Percentiles rank a stretch among this genome's conserved stretches.
Conservation (phyloP, 2,329 filamentous ascomycete species). For the Ceratocystis cubensis region DNA sequence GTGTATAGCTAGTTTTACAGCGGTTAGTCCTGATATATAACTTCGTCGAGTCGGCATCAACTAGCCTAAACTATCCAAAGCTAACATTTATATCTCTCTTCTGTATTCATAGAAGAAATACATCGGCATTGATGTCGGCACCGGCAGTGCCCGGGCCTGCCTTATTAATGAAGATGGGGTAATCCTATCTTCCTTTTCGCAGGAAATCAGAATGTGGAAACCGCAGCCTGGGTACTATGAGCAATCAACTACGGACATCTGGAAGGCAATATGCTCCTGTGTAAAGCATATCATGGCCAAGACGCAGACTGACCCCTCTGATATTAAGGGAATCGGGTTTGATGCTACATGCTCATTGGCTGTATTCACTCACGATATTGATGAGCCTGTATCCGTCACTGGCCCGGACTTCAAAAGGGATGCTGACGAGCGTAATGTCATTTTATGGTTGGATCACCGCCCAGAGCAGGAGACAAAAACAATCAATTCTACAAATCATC, state of each 20-base stretch:
- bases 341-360: slow-evolving; percentile 97
- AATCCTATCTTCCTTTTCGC: slow-evolving; percentile 62
- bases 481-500: slow-evolving; percentile 88
- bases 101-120: slow-evolving; percentile 39
- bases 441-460: slow-evolving; percentile 94
- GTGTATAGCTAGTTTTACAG: too few relatives aligned
- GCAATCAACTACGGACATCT: slow-evolving; percentile 96
- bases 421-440: slow-evolving; percentile 81
- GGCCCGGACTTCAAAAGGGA: slow-evolving; percentile 66
- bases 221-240: slow-evolving; percentile 70
- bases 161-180: slow-evolving; percentile 87
- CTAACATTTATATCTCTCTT: not conserved
- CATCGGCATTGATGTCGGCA: slow-evolving; percentile 91
- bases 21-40: not conserved
- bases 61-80: not conserved
- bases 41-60: not conserved
- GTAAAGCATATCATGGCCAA: slow-evolving; percentile 73
- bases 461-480: slow-evolving; percentile 80
- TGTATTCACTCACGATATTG: slow-evolving; percentile 78
- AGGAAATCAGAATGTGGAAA: slow-evolving; percentile 71
- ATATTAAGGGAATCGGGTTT: slow-evolving; percentile 84
- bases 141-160: slow-evolving; percentile 86
- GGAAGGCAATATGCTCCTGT: slow-evolving; percentile 83
- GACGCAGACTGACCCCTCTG: slow-evolving; percentile 60
- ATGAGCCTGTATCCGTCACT: slow-evolving; percentile 83